These are phyloP conservation scores for Rosa hybrid DNA, from an alignment of 331 rosid species.

Conservation along the genomic window DNA sequence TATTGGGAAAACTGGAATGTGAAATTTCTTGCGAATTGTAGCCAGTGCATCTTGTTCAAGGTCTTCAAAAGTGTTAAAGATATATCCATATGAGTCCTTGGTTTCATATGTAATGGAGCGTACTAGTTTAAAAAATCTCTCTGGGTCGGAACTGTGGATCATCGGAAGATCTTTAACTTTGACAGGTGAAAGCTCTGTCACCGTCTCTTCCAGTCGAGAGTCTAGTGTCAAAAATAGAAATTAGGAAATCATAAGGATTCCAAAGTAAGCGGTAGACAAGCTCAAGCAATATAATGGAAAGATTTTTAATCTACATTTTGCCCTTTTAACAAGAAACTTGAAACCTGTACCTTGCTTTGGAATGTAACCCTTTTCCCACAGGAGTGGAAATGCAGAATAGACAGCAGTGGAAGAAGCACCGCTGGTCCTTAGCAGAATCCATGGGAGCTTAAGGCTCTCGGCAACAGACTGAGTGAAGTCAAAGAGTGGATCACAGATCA, in stretches of 20 bases:
- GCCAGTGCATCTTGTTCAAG: slow-evolving; percentile 31
- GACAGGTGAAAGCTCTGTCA: slow-evolving; percentile 48
- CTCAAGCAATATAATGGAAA: background rate
- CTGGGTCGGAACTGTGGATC: slow-evolving; percentile 20
- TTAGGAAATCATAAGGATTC: background rate
- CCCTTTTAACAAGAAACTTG: background rate
- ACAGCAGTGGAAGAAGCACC: slow-evolving; percentile 38
- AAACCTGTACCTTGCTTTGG: slow-evolving; percentile 38
- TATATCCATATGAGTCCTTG: slow-evolving; percentile 34
- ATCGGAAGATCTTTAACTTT: slow-evolving; percentile 54
- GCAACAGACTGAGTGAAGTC: slow-evolving; percentile 46
- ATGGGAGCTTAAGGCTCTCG: slow-evolving; percentile 33
- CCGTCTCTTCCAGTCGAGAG: slow-evolving; percentile 40
- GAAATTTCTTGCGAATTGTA: slow-evolving; percentile 22
- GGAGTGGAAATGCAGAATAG: slow-evolving; percentile 32
- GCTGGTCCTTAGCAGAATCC: slow-evolving; percentile 43
- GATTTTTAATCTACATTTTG: background rate
- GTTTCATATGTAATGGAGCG: slow-evolving; percentile 17
- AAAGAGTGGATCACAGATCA: slow-evolving; percentile 49
- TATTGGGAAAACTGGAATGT: slow-evolving; percentile 37
- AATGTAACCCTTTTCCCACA: slow-evolving; percentile 36
- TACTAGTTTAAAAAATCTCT: slow-evolving; percentile 24
- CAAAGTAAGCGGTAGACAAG: background rate
- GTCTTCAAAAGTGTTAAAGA: slow-evolving; percentile 42
- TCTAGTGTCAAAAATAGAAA: slow-evolving; percentile 15